Base-by-base conservation (phyloP, 2,329 filamentous ascomycete species). In the Claviceps africana region DNA sequence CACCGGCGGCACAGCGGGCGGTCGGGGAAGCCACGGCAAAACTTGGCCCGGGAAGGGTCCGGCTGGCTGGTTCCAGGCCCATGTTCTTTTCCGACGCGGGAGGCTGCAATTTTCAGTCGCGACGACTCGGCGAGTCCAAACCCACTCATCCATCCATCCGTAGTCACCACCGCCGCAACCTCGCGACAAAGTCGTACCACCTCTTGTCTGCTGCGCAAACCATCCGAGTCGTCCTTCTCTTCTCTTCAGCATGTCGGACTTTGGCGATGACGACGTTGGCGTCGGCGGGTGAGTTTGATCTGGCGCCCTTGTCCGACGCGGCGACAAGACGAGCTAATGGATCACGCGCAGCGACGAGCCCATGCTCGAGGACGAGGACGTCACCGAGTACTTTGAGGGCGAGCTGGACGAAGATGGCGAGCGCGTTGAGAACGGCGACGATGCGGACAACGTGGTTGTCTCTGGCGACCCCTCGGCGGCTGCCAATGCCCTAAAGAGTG, bases 281-380 rank as follows among this genome's bases (percentile, higher is more conserved):
- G 77, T 73, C 59, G 76, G 72, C 60, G 75, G 70, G 78, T 82
- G 70, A 72, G 76, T 69, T 69, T 21, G 50, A 57, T 39, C 8
- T 47, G 28, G 31, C 42, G 37, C 21, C 2, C n/a, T 21, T n/a
- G 2, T 30, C 2, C 22, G 30, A 19, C 30, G 2, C 31, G 30
- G 22, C 37, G 19, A 42, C 31, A 39, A 25, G n/a, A 31, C 28
- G 11, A 48, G 43, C 28, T 28, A 21, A 39, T 19, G 10, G 17
- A 39, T 15, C 17, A 57, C 57, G 56, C 67, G 66, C 60, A 85
- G 81, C 60, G 83, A 85, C 63, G 80, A 84, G 69, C 80, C 85
- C 62, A 78, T 81, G 62, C 85, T 81, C 72, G 82, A 90, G 57
- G 83, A 88, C 55, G 82, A 85, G 51, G 80, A 83, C 53, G 74